phyloP scores from a whole-genome alignment of 129 eudicot genomes.

The Daucus carota region DNA sequence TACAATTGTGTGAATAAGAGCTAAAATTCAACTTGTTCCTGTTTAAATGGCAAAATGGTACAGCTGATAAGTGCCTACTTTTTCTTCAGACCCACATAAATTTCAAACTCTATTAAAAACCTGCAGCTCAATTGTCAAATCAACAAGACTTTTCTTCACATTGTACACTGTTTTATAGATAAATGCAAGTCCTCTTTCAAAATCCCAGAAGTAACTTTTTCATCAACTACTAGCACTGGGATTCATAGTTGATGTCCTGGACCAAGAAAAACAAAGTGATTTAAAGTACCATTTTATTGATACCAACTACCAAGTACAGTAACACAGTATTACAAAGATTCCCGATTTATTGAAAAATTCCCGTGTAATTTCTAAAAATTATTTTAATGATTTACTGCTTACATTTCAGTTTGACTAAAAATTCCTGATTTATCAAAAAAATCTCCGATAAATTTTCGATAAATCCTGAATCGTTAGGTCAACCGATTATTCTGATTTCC shows the following conservation, averaged over 20 bases:
- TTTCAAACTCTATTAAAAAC: neutral
- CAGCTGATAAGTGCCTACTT: neutral
- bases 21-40: neutral
- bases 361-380: too few relatives aligned
- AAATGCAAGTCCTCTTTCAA: neutral
- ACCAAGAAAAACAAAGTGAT: too few relatives aligned
- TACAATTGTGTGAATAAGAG: neutral
- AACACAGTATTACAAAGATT: too few relatives aligned
- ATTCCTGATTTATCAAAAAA: too few relatives aligned
- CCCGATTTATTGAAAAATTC: too few relatives aligned
- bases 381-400: too few relatives aligned
- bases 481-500: too few relatives aligned
- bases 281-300: too few relatives aligned
- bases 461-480: too few relatives aligned
- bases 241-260: neutral
- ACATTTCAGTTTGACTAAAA: too few relatives aligned
- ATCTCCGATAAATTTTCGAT: too few relatives aligned
- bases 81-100: neutral
- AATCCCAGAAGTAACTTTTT: neutral
- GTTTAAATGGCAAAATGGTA: neutral
- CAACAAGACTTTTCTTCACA: neutral
- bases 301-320: too few relatives aligned
- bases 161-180: neutral
- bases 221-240: neutral
- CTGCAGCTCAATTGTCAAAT: neutral